phyloP scores from a whole-genome alignment of 2,329 filamentous ascomycete species.

The Trichoderma oligosporum region DNA sequence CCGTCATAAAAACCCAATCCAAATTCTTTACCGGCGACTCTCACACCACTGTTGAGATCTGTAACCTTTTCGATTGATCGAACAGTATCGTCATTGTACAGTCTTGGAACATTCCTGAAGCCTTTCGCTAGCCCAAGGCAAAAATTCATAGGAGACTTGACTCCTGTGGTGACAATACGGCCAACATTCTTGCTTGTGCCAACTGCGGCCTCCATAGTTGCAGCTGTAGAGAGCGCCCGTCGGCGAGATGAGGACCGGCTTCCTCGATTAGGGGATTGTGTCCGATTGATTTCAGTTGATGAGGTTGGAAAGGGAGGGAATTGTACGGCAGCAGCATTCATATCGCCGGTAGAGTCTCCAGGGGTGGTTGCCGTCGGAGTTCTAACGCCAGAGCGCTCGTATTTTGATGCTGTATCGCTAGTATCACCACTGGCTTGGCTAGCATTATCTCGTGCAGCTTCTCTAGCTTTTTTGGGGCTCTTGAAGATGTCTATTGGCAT shows the following conservation, averaged over 20 bases:
- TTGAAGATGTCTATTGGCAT: slow-evolving; percentile 58
- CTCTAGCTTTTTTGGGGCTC: slow-evolving; percentile 19
- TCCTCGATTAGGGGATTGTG: background rate
- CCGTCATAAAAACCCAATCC: slow-evolving; percentile 77
- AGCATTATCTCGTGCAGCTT: background rate
- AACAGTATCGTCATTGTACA: slow-evolving; percentile 82
- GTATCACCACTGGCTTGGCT: slow-evolving; percentile 17
- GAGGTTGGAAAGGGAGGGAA: background rate
- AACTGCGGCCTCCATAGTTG: slow-evolving; percentile 55
- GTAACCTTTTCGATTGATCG: slow-evolving; percentile 76
- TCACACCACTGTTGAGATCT: slow-evolving; percentile 69
- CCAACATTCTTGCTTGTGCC: slow-evolving; percentile 64
- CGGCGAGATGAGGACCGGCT: slow-evolving; percentile 4
- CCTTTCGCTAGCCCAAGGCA: slow-evolving; percentile 78
- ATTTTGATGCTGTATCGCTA: slow-evolving; percentile 14
- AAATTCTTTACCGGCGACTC: slow-evolving; percentile 74
- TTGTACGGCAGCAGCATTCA: background rate
- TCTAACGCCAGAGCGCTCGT: background rate
- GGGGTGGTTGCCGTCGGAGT: background rate
- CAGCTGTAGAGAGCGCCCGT: slow-evolving; percentile 18
- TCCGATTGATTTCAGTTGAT: background rate
- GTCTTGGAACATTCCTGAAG: slow-evolving; percentile 79
- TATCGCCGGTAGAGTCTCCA: background rate
- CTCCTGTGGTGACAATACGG: slow-evolving; percentile 68
- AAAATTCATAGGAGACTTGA: slow-evolving; percentile 81